Percentiles rank a stretch among this genome's conserved stretches.
Evolutionary conservation across 2,329 filamentous ascomycete species (phyloP).

Genomic region (Gliomastix tumulicola): DNA sequence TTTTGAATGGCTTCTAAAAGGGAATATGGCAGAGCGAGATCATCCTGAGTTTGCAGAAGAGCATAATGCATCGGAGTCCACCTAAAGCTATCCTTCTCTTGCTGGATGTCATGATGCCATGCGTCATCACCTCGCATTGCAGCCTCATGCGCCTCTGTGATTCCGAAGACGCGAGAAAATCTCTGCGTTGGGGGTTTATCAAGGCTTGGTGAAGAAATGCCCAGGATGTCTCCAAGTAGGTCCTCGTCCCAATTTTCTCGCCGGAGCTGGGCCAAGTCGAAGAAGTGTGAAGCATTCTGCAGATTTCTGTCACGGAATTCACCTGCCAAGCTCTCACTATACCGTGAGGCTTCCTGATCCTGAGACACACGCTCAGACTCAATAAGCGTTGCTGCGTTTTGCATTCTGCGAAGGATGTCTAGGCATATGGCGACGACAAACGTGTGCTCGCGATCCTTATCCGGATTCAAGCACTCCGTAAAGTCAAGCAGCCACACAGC

Average conservation of each 20-base stretch:
- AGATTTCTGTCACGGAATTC: not conserved
- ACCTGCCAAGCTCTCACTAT: not conserved
- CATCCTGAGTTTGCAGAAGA: no score
- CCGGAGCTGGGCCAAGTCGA: not conserved
- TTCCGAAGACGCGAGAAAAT: not conserved
- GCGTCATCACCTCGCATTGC: no score
- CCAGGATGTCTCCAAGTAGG: not conserved
- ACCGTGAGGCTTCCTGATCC: not conserved
- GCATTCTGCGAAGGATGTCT: not conserved
- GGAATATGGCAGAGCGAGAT: no score
- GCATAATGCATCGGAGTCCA: not conserved
- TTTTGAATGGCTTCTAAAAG: not conserved
- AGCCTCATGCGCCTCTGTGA: not conserved
- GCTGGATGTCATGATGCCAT: not conserved
- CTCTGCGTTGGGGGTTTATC: not conserved
- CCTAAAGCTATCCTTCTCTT: not conserved
- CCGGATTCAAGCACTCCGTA: not conserved
- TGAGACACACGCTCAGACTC: no score
- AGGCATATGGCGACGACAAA: not conserved
- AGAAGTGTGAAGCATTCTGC: not conserved
- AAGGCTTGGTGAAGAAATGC: not conserved
- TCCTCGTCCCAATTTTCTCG: not conserved
- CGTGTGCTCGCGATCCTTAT: not conserved
- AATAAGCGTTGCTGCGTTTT: not conserved
- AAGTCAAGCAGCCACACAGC: not conserved